Base-by-base conservation (phyloP, 2,329 filamentous ascomycete genomes). In the Epichloe uncinata region DNA sequence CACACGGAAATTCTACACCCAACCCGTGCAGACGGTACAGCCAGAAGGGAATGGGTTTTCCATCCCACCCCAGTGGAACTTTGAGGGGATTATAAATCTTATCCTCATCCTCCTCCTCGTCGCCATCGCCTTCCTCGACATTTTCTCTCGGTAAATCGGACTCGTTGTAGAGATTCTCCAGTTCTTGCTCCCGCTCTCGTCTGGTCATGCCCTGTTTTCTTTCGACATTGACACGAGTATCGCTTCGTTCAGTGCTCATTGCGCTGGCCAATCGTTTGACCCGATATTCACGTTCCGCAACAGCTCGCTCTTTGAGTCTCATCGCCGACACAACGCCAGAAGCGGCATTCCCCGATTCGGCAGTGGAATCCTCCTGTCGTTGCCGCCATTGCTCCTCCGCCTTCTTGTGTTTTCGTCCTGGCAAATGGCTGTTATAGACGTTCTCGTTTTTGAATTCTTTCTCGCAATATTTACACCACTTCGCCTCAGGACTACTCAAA, bases 41-140 rank as follows among this genome's bases (percentile, higher is more conserved):
- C 93, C 93, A 98, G 73, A 93, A 98, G 0, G 94, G 93, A 60
- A 98, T 98, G 0, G 94, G 93, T 64, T 98, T 98, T 58, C 94
- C 93, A 58, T 98, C 93, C 94, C 94, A 98, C 2, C 88, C 91
- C 7, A 98, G 76, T 0, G 93, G 93, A 2, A 98, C 75, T 64
- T 98, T 98, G 56, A 98, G 77, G 0, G 93, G 93, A 65, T 98
- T 98, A 74, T 97, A 96, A 52, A 97, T 86, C 63, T 83, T 90
- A 56, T 95, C 89, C 42, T 91, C 87, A 38, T 82, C 85, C 13
- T 88, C 82, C 3, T 82, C 80, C 1, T 84, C 86, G 0, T 88
- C 85, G 11, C 81, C 81, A 1, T 83, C 82, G 0, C 78, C 79
- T 1, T 75, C 75, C 7, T 77, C 76, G 56, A 59, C 68, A 50